phyloP scores from a whole-genome alignment of 2,329 filamentous ascomycete genomes.

The Xylariaceae sp. region DNA sequence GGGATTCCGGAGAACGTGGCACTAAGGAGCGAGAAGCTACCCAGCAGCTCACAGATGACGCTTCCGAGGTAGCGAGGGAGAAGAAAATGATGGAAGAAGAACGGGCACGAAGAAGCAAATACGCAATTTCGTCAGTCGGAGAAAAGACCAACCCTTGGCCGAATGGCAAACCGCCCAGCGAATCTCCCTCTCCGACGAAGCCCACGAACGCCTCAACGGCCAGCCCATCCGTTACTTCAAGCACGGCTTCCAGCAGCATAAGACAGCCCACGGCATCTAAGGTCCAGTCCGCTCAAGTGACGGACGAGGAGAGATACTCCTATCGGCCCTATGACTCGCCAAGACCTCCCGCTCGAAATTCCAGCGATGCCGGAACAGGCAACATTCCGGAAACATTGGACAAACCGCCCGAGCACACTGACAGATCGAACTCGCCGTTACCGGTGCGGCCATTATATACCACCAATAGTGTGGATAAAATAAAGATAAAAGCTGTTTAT shows the following conservation, averaged over 20 bases:
- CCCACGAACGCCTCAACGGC: conserved; percentile 23
- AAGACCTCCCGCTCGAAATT: conserved; percentile 52
- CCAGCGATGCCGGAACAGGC: conserved; percentile 51
- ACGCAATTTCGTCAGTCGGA: conserved; percentile 60
- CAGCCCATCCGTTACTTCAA: conserved; percentile 13
- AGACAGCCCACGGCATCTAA: conserved; percentile 34
- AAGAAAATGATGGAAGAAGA: conserved; percentile 31
- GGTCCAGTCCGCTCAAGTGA: conserved; percentile 54
- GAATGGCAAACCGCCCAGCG: conserved; percentile 49
- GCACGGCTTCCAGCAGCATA: conserved; percentile 21
- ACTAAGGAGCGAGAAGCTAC: conserved; percentile 17
- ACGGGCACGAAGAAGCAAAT: conserved; percentile 46
- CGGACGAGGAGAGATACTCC: conserved; percentile 63
- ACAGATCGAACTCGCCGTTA: conserved; percentile 76
- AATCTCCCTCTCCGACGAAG: conserved; percentile 31
- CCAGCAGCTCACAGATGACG: conserved; percentile 13
- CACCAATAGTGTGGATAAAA: conserved; percentile 90
- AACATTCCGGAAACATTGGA: conserved; percentile 80
- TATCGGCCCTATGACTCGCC: conserved; percentile 73
- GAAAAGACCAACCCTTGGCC: conserved; percentile 69
- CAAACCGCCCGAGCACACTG: conserved; percentile 75
- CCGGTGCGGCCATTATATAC: conserved; percentile 73
- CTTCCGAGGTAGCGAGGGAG: conserved; percentile 20
- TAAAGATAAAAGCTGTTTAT: conserved; percentile 90
- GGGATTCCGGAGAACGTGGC: conserved; percentile 25